Conservation (phyloP, 1,139 yeast species). For the Suhomyces bokatorum region DNA sequence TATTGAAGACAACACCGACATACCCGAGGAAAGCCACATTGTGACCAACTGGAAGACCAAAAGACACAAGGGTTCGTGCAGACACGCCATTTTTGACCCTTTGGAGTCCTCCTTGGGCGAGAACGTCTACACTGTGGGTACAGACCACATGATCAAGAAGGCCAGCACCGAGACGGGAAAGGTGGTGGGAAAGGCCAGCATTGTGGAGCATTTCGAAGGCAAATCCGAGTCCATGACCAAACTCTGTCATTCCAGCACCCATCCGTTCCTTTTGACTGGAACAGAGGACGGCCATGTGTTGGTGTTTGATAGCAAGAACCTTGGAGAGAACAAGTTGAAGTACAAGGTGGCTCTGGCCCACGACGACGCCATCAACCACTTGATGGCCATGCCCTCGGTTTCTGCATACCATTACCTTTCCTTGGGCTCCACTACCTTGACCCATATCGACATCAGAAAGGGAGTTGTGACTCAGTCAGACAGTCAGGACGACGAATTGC, state of each 20-base stretch:
- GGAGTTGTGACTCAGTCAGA: conserved; percentile 67
- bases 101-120: conserved; percentile 50
- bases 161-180: conserved; percentile 75
- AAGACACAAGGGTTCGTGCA: conserved; percentile 86
- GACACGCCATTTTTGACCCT: conserved; percentile 70
- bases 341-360: conserved; percentile 56
- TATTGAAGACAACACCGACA: conserved; percentile 35
- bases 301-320: conserved; percentile 58
- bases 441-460: conserved; percentile 78
- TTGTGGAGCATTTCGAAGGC: conserved; percentile 26
- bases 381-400: conserved; percentile 64
- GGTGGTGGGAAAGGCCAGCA: conserved; percentile 57
- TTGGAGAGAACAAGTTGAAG: conserved; percentile 37
- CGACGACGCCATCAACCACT: conserved; percentile 73
- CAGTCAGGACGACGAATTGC: conserved; percentile 89
- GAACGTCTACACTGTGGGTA: conserved; percentile 66
- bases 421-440: conserved; percentile 79
- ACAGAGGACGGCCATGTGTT: conserved; percentile 73
- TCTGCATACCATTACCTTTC: conserved; percentile 82
- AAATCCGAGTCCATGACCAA: conserved; percentile 53
- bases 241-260: conserved; percentile 61
- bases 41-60: conserved; percentile 75
- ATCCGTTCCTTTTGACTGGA: conserved; percentile 69
- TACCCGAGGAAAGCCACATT: conserved; percentile 32
- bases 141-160: conserved; percentile 76